Evolutionary conservation across 2,329 filamentous ascomycete genomes (phyloP).

Genomic region (Ophiostoma sp.): DNA sequence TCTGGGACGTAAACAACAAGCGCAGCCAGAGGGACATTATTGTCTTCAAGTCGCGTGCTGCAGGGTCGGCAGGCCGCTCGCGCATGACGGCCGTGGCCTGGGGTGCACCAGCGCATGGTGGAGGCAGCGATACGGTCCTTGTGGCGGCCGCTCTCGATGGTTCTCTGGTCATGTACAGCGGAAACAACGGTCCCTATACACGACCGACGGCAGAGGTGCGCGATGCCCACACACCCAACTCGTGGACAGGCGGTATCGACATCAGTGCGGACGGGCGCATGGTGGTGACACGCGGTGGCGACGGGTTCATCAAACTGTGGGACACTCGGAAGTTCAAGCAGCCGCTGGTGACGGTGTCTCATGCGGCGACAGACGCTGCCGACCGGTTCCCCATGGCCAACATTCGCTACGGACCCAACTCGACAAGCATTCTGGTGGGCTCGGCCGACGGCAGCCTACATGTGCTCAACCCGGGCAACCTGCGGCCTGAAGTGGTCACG

Average conservation of each 20-base stretch:
- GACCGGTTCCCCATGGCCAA: constrained; percentile 80
- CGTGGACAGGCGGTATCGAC: constrained; percentile 90
- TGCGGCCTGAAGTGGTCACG: constrained; percentile 80
- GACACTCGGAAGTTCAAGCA: constrained; percentile 94
- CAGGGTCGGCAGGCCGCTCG: constrained; percentile 83
- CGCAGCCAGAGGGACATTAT: constrained; percentile 89
- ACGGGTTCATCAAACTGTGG: constrained; percentile 94
- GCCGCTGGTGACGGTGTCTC: constrained; percentile 75
- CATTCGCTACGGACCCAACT: constrained; percentile 85
- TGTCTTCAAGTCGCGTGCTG: constrained; percentile 90
- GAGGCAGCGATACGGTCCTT: constrained; percentile 61
- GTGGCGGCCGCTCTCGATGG: constrained; percentile 85
- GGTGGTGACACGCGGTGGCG: constrained; percentile 86
- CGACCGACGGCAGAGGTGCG: constrained; percentile 80
- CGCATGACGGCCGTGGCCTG: constrained; percentile 93
- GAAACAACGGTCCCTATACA: constrained; percentile 81
- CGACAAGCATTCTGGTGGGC: constrained; percentile 82
- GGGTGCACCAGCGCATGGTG: constrained; percentile 75
- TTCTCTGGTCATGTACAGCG: constrained; percentile 86
- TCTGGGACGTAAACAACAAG: constrained; percentile 95
- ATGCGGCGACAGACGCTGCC: constrained; percentile 80
- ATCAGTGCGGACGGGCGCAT: constrained; percentile 89
- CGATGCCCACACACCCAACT: constrained; percentile 77
- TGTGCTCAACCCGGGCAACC: constrained; percentile 89
- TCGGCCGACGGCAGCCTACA: constrained; percentile 83